These are phyloP conservation scores for Croton setiger DNA, from an alignment of 441 rosid genomes.

Conservation along the genomic window DNA sequence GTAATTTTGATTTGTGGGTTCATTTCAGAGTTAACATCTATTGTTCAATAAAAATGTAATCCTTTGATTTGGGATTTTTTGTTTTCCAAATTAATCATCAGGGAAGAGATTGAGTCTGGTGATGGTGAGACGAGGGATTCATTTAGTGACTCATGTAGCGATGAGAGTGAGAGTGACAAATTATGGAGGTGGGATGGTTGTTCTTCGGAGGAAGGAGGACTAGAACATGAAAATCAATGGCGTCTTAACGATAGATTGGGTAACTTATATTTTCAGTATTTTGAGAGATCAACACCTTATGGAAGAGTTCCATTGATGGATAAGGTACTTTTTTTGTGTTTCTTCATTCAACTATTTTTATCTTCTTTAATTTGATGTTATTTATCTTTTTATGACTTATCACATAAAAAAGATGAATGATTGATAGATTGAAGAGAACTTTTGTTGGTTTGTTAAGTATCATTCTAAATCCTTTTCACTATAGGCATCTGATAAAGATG, in stretches of 20 bases:
- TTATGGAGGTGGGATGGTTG: conserved; percentile 74
- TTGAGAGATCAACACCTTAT: conserved; percentile 88
- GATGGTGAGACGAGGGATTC: conserved; percentile 81
- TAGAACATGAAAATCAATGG: conserved; percentile 59
- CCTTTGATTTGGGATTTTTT: neutral
- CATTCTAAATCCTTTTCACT: conserved; percentile 20
- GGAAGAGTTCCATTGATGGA: conserved; percentile 96
- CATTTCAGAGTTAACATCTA: neutral
- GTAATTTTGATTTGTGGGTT: conserved; percentile 7
- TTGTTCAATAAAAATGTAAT: neutral
- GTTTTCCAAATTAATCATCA: conserved; percentile 6
- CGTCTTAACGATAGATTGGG: conserved; percentile 77
- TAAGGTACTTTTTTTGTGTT: conserved; percentile 50
- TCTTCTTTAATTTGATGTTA: neutral
- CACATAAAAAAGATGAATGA: neutral
- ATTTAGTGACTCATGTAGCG: conserved; percentile 76
- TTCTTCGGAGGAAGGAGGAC: conserved; percentile 82
- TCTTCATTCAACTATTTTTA: neutral
- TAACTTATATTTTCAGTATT: conserved; percentile 66
- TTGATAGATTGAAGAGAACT: conserved; percentile 2
- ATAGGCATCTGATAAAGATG: conserved; percentile 42
- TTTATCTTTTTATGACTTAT: conserved; percentile 1
- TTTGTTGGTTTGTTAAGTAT: conserved; percentile 27
- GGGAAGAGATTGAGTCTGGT: conserved; percentile 81
- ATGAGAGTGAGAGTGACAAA: conserved; percentile 88